Evolutionary conservation across 164 flowering plant genomes (phyloP).

Genomic region (Amborella trichopoda): DNA sequence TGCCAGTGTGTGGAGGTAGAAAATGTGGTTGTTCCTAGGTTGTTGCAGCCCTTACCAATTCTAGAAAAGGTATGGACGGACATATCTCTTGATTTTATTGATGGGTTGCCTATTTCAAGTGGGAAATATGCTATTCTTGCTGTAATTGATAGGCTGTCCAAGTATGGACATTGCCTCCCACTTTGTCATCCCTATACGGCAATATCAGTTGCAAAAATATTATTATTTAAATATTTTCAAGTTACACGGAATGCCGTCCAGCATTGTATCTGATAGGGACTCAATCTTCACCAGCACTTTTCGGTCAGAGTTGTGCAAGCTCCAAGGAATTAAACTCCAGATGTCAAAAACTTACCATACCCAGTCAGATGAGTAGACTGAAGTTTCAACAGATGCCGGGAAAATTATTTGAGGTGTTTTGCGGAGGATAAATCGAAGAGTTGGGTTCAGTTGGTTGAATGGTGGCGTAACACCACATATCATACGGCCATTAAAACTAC

Average conservation of each 20-base stretch:
- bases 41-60: neutral
- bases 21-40: neutral
- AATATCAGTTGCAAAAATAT: neutral
- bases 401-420: neutral
- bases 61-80: too few relatives aligned
- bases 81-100: neutral
- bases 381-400: neutral
- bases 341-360: neutral
- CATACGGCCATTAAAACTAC: neutral
- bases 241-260: neutral
- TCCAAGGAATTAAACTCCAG: neutral
- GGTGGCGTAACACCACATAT: neutral
- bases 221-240: neutral
- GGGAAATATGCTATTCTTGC: neutral
- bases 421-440: neutral
- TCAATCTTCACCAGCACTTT: neutral
- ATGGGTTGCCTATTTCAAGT: neutral
- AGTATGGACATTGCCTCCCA: neutral
- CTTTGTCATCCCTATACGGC: neutral
- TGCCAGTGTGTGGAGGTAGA: neutral
- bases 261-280: neutral
- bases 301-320: neutral
- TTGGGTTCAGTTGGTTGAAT: neutral
- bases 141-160: neutral
- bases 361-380: neutral